Evolutionary conservation across 2,329 filamentous ascomycete genomes (phyloP).

Genomic region (Tolypocladium ophioglossoides): DNA sequence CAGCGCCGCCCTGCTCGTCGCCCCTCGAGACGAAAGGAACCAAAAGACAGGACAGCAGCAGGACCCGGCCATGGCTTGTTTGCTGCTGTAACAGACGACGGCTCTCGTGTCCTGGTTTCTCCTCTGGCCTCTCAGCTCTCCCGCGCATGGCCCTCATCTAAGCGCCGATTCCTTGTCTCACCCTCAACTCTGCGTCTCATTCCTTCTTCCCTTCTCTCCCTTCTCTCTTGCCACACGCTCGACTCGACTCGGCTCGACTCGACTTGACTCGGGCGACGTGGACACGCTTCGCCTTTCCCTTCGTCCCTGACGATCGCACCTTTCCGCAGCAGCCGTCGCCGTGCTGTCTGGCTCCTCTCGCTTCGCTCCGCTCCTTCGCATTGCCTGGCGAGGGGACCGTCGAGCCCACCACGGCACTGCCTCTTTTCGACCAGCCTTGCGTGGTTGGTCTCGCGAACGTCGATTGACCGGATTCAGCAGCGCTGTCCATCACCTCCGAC

Average conservation of each 20-base stretch:
- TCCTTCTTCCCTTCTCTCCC: constrained; percentile 12
- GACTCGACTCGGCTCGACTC: constrained; percentile 9
- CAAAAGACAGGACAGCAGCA: not conserved
- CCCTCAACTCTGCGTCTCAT: constrained; percentile 9
- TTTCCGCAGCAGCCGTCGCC: constrained; percentile 1
- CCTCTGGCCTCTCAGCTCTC: too few species aligned
- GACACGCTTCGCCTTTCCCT: constrained; percentile 5
- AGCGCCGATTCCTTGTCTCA: constrained; percentile 11
- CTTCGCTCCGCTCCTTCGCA: not conserved
- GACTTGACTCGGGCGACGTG: constrained; percentile 5
- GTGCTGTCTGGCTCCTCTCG: constrained; percentile 1
- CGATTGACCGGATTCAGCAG: constrained; percentile 37
- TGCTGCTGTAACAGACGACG: constrained; percentile 1
- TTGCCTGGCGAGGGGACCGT: constrained; percentile 3
- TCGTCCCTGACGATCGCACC: constrained; percentile 7
- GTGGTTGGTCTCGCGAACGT: constrained; percentile 7
- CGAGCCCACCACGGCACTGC: constrained; percentile 2
- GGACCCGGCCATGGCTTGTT: constrained; percentile 1
- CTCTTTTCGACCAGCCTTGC: constrained; percentile 8
- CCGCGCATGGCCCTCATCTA: constrained; percentile 8
- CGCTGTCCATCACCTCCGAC: constrained; percentile 30
- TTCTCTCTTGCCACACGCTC: constrained; percentile 6
- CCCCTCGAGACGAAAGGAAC: not conserved
- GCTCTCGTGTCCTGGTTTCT: not conserved
- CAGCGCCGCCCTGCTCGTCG: not conserved